Evolutionary conservation across 2,329 filamentous ascomycete genomes (phyloP).

Genomic region (Penicillium janthinellum): DNA sequence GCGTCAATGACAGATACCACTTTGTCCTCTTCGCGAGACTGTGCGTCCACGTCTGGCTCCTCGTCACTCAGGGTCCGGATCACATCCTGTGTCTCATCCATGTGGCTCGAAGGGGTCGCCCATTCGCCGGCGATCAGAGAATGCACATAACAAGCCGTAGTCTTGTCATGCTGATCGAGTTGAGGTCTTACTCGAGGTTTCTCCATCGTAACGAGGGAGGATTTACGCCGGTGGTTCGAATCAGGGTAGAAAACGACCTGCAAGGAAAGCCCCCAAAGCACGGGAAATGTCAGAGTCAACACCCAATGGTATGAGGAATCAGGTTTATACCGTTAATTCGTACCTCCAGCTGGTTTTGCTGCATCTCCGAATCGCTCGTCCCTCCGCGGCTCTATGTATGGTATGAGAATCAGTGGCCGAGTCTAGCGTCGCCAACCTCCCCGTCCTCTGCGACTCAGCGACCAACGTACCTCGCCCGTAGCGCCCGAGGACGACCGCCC

Average conservation of each 20-base stretch:
- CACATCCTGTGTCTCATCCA: conserved; percentile 16
- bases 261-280: neutral
- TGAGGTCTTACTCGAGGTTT: conserved; percentile 42
- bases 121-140: conserved; percentile 53
- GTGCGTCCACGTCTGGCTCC: conserved; percentile 21
- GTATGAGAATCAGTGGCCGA: conserved; percentile 17
- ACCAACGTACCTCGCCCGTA: conserved; percentile 24
- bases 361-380: conserved; percentile 37
- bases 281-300: neutral
- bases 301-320: neutral
- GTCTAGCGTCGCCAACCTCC: neutral
- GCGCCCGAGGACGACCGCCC: conserved; percentile 8
- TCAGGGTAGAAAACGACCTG: conserved; percentile 61
- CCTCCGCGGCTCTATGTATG: conserved; percentile 33
- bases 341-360: conserved; percentile 42
- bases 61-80: conserved; percentile 22
- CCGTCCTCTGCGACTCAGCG: neutral
- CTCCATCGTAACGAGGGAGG: conserved; percentile 56
- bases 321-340: neutral
- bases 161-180: conserved; percentile 36
- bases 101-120: conserved; percentile 21
- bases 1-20: conserved; percentile 29
- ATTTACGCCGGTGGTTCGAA: conserved; percentile 58
- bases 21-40: conserved; percentile 25
- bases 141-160: conserved; percentile 65